Evolutionary conservation across 768 basidiomycete genomes (phyloP), one percentile per base, ranked within the genome.

Genomic region (Asterophora lycoperdoides): DNA sequence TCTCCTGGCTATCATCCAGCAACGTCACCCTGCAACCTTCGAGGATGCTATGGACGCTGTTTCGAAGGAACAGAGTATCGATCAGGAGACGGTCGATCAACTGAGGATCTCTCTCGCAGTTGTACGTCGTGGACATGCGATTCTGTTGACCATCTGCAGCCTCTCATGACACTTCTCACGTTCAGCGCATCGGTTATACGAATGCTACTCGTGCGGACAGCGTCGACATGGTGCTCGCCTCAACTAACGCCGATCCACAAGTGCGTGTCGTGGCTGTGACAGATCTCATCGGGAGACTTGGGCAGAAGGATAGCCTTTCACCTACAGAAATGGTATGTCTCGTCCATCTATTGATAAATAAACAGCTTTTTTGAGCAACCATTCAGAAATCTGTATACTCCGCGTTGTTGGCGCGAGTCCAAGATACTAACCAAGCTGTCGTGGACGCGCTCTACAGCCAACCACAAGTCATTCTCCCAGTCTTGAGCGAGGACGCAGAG

Each of bases 371-470:
- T 32, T 42, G 56, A 46, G 63, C 19, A 5, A 8, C 43, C 6
- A 39, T 10, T 42, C 30, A 85, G 85, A 70, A 75, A 49, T 75
- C 83, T 2, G 66, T 86, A 15, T 73, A 71, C n/a, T 74, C 78
- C 2, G 83, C 86, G 0, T 67, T 97, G 4, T 62, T 85, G 26
- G 77, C 83, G 11, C 81, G 89, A 1, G 67, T 90, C 3, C 76
- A 82, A 42, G 93, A 95, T 56, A 72, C 75, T 6, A 75, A 81
- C 23, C 51, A 68, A 1, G 58, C 66, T 2, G 86, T 96, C 20
- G 64, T 93, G 10, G 73, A 84, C 38, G 78, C 75, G 0, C 70
- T 96, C 8, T 94, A 93, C 64, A 70, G 69, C 1, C 65, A 73
- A 1, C 71, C 81, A 0, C 60, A 68, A 5, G 37, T 64, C 2